Conservation (phyloP, 441 rosid species). For the Adansonia madagascariensis region DNA sequence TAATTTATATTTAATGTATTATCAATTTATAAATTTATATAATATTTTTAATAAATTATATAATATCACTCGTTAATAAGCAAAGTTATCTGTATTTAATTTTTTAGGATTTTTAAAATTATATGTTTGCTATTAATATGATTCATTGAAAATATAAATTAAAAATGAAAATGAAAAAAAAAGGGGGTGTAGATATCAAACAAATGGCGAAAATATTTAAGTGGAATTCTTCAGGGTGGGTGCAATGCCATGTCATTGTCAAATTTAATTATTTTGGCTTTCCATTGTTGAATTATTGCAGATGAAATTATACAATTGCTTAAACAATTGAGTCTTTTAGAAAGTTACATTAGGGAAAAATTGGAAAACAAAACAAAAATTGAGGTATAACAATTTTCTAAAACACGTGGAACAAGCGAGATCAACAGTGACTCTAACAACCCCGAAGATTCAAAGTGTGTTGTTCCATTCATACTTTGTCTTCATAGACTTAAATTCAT, state of each 20-base stretch:
- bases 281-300: slow-evolving; percentile 6
- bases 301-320: neutral
- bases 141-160: neutral
- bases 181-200: neutral
- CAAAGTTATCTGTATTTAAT: no score
- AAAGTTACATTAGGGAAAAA: neutral
- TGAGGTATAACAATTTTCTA: neutral
- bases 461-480: neutral
- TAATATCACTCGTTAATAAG: no score
- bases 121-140: no score
- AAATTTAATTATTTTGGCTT: neutral
- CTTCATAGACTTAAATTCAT: slow-evolving; percentile 7
- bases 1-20: no score
- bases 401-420: slow-evolving; percentile 3
- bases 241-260: slow-evolving; percentile 7
- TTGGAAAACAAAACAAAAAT: neutral
- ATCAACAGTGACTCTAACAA: neutral
- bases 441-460: neutral
- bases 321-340: neutral
- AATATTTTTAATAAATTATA: no score
- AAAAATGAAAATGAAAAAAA: neutral
- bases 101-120: no score
- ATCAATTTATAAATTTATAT: no score
- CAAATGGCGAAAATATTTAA: neutral
- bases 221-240: slow-evolving; percentile 7